Base-by-base conservation (phyloP, 345 rosid genomes). In the Gossypium rotundifolium region DNA sequence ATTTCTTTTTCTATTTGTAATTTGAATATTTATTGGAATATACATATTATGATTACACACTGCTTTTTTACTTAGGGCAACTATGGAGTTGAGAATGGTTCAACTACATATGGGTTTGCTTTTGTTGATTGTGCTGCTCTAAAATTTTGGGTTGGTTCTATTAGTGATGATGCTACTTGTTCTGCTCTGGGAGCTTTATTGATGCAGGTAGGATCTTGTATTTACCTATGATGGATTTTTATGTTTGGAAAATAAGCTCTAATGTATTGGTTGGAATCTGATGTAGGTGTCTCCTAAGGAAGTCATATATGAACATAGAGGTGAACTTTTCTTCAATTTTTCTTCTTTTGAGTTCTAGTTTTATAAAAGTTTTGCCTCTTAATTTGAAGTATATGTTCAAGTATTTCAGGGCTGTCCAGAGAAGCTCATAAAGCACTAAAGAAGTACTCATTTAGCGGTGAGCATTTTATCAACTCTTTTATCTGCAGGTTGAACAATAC, bases 101-200 rank as follows among this genome's bases (percentile, higher is more conserved):
- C 88, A 80, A 82, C 81, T 66, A 79, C 67, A 42, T 92, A 86
- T 85, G 98, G 98, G 48, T 92, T 92, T 87, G 97, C 98, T 82
- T 94, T 94, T 66, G 93, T 91, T 83, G 98, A 94, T 79, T 94
- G 98, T 83, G 97, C 97, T 79, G 87, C 97, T 77, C 80, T 91
- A 74, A 87, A 83, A 78, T 85, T 92, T 85, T 94, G 97, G 98
- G 89, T 92, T 59, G 98, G 98, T 76, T 85, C 89, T 70, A 81
- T 91, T 65, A 76, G 51, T 8, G 97, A 91, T 79, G 98, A 94
- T 84, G 83, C 90, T 52, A 92, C 98, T 0, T 89, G 83, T 81
- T 86, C 94, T 75, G 88, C 91, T 76, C 79, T 94, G 75, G 97
- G 98, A 79, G 93, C 98, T 77, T 77, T 92, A 75, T 79, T 92